phyloP scores from a whole-genome alignment of 208 protist species.

The Acanthamoeba healyi region DNA sequence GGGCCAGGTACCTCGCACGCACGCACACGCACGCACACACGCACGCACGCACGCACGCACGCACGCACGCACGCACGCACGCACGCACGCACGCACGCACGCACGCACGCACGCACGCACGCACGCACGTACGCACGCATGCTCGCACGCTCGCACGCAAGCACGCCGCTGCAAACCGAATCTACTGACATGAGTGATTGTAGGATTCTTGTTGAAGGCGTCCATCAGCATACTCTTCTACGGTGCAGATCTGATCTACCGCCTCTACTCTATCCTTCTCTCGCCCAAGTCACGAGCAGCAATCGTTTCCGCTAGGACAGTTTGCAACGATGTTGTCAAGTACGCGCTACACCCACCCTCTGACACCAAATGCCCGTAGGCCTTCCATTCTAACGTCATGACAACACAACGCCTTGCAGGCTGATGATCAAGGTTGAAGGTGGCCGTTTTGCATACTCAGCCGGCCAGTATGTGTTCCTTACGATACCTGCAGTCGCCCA shows the following conservation, averaged over 20 bases:
- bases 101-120: too few relatives aligned
- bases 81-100: neutral
- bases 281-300: neutral
- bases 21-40: too few relatives aligned
- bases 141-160: neutral
- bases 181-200: too few relatives aligned
- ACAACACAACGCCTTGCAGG: neutral
- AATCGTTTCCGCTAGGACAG: neutral
- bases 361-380: neutral
- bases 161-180: too few relatives aligned
- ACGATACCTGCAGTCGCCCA: neutral
- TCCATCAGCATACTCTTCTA: neutral
- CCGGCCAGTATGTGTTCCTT: slow-evolving; percentile 1
- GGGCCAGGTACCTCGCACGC: neutral
- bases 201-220: neutral
- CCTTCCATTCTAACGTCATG: too few relatives aligned
- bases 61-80: too few relatives aligned
- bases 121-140: too few relatives aligned
- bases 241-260: neutral
- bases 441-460: neutral
- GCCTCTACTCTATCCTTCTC: neutral
- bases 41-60: too few relatives aligned
- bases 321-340: neutral
- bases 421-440: neutral
- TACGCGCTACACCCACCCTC: neutral